Evolutionary conservation across 306 rosid genomes (phyloP).

Genomic region (Parietaria judaica): DNA sequence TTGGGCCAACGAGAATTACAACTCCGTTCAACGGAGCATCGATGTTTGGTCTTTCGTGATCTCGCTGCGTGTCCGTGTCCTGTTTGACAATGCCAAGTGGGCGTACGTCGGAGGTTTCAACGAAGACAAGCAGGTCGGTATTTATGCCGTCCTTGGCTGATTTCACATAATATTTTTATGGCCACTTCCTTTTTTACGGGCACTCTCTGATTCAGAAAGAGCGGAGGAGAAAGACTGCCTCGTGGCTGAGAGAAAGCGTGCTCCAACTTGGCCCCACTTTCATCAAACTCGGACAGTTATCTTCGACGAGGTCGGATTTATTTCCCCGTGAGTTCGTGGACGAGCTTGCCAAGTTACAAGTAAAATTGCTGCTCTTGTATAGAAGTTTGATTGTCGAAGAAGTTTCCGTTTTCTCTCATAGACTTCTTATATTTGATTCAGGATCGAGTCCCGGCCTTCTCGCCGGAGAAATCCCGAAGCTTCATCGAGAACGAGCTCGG

Average conservation of each 20-base stretch:
- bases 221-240: slow-evolving; percentile 62
- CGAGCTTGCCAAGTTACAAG: slow-evolving; percentile 93
- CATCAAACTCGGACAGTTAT: slow-evolving; percentile 89
- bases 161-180: neutral
- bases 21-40: slow-evolving; percentile 65
- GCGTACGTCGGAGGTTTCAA: slow-evolving; percentile 80
- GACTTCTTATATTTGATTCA: slow-evolving; percentile 26
- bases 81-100: slow-evolving; percentile 81
- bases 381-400: neutral
- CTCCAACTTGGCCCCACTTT: slow-evolving; percentile 93
- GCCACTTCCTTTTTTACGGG: slow-evolving; percentile 7
- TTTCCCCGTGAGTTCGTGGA: slow-evolving; percentile 85
- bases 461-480: slow-evolving; percentile 61
- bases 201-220: slow-evolving; percentile 42
- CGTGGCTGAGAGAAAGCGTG: slow-evolving; percentile 79
- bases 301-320: slow-evolving; percentile 86
- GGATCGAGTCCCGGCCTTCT: slow-evolving; percentile 93
- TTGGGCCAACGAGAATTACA: slow-evolving; percentile 94
- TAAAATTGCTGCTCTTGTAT: neutral
- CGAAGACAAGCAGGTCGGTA: slow-evolving; percentile 69
- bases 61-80: slow-evolving; percentile 69
- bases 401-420: neutral
- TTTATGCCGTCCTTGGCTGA: slow-evolving; percentile 13
- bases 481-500: slow-evolving; percentile 80
- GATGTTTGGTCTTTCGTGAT: slow-evolving; percentile 92